Base-by-base conservation (phyloP, 2,329 filamentous ascomycete species). In the Aspergillus calidoustus region DNA sequence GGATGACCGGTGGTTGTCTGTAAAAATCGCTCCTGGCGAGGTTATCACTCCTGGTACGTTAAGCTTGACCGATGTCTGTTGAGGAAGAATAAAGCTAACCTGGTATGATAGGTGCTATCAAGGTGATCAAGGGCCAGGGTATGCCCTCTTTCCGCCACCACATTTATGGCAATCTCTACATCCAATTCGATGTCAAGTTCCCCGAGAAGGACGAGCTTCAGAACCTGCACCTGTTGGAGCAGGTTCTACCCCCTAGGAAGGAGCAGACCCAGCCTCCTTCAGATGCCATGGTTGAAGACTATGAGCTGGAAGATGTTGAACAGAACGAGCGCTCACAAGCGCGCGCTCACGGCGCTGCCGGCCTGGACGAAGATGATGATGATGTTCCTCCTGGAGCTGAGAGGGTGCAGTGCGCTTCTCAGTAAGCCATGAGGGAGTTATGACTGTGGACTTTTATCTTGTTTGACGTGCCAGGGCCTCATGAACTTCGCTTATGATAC, bases 161-260 rank as follows among this genome's bases (percentile, higher is more conserved):
- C 84, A 91, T 98, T 80, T 89, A 87, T 75, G 95, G 95, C 73
- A 97, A 99, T 82, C 84, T 99, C 71, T 99, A 95, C 83, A 93
- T 99, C 74, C 92, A 96, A 76, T 99, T 99, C 82, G 89, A 91
- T 73, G 93, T 99, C 81, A 97, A 96, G 82, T 98, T 99, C 86
- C 95, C 95, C 53, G 89, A 91, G 74, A 90, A 89, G 82, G 83
- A 87, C 74, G 76, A 86, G 43, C 82, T 88, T 17, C 84, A 87
- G 61, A 89, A 91, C 65, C 91, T 96, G 70, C 87, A 91, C 60
- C 84, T 89, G 13, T 88, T 99, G 44, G 93, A 95, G 74, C 86
- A 89, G 70, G 89, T 97, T 59, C 87, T 99, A n/a, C 94, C 94
- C 2, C 80, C 90, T 2, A 89, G 88, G 61, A 77, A 86, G 44